Base-by-base conservation (phyloP, 805 yeast genomes). In the Ascoidea rubescens region DNA sequence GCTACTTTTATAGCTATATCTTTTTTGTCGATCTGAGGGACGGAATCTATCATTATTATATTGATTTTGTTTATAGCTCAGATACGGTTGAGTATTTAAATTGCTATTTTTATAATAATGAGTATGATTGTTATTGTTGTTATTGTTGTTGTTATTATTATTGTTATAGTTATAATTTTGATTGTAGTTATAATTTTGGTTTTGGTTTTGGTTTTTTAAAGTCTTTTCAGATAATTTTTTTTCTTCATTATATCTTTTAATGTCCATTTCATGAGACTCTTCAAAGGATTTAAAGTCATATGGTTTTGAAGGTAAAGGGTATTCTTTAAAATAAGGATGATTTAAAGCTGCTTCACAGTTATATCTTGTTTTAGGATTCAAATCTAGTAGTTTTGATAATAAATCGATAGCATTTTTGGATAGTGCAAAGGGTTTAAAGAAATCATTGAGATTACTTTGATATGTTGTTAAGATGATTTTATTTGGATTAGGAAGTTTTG, bases 241-340 rank as follows among this genome's bases (percentile, higher is more conserved):
- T 33, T 71, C 75, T 64, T 70, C 69, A 63, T 72, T 73, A 67
- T 75, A 72, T 56, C 79, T 71, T 56, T 79, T 78, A 50, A 78
- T 78, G 64, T 88, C 96, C 32, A 89, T 78, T 65, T 91, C 98
- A 64, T 93, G 97, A 56, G 95, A 80, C 57, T 90, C 95, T 56
- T 84, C 88, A 58, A 84, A 85, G 14, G 30, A 28, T 12, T 55
- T 56, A 17, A 54, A 46, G n/a, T 55, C 50, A 6, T 88, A 66
- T 16, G 75, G 76, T 5, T 60, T 59, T 0, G 80, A 78, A 10
- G 96, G 89, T 21, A 74, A 57, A 0, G 97, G 97, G 0, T 73
- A 80, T 4, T 70, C 70, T 17, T 62, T 69, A 67, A 93, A 89
- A 67, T 82, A 93, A 1, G 67, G 70, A 58, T 87, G 90, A 7